Percentiles rank a stretch among this genome's conserved stretches.
phyloP scores from a whole-genome alignment of 129 eudicot species.

The Centrapalus pauciflorus region DNA sequence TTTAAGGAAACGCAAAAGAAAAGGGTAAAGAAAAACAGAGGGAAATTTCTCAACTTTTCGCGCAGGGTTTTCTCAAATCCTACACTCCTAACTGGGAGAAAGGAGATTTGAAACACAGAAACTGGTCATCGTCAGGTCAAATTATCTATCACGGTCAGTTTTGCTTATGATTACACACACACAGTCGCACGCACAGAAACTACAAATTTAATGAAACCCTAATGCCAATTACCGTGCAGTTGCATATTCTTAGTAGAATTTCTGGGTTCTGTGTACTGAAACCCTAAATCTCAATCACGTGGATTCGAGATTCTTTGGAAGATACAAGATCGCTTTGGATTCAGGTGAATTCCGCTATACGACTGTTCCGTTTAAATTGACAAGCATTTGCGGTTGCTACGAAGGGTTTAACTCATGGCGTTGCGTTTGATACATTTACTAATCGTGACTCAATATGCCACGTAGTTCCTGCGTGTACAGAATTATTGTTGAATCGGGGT shows the following conservation, averaged over 20 bases:
- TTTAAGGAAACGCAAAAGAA: neutral
- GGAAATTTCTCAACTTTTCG: slow-evolving; percentile 4
- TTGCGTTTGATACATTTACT: slow-evolving; percentile 19
- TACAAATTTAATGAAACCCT: slow-evolving; percentile 17
- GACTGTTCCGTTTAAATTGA: slow-evolving; percentile 7
- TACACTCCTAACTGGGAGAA: neutral
- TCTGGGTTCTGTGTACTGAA: slow-evolving; percentile 1
- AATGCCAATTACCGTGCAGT: slow-evolving; percentile 8
- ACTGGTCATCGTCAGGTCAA: slow-evolving; percentile 30
- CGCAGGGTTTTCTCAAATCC: slow-evolving; percentile 14
- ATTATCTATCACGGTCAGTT: slow-evolving; percentile 12
- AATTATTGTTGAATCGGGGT: neutral
- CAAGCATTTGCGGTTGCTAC: neutral
- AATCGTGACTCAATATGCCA: neutral
- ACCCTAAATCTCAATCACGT: slow-evolving; percentile 18
- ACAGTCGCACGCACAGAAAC: neutral
- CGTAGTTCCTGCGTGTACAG: neutral
- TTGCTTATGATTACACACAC: slow-evolving; percentile 1
- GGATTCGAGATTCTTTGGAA: slow-evolving; percentile 1
- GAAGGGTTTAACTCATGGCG: neutral
- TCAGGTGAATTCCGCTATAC: slow-evolving; percentile 8
- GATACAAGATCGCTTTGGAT: slow-evolving; percentile 16
- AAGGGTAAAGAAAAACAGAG: slow-evolving; percentile 2
- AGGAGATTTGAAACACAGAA: slow-evolving; percentile 16
- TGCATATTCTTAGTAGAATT: neutral